Conservation (phyloP, 1,284 basidiomycete species). For the Ustilago nuda region DNA sequence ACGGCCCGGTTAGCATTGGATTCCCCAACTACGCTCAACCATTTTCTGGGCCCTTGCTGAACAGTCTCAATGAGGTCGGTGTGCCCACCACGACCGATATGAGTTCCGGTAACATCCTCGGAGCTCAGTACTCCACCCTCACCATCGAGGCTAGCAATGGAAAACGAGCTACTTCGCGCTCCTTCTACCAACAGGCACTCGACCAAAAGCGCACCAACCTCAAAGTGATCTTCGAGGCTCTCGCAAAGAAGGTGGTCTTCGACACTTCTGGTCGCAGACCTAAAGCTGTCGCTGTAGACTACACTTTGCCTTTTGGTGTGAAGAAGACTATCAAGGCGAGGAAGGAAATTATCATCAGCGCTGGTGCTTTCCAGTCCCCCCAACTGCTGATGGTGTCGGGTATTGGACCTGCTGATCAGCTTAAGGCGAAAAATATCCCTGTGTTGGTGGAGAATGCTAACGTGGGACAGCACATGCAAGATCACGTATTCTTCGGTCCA, state of each 20-base stretch:
- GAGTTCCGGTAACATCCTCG: constrained; percentile 62
- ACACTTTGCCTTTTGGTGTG: constrained; percentile 31
- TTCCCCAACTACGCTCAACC: constrained; percentile 58
- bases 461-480: constrained; percentile 62
- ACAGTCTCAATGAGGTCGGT: constrained; percentile 49
- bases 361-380: constrained; percentile 64
- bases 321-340: constrained; percentile 40
- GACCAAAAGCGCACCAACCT: constrained; percentile 55
- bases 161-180: constrained; percentile 49
- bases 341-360: constrained; percentile 64
- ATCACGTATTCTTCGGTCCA: constrained; percentile 59
- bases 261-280: constrained; percentile 69
- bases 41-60: constrained; percentile 47
- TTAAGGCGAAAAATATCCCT: constrained; percentile 39
- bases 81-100: constrained; percentile 49
- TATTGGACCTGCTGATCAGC: constrained; percentile 50
- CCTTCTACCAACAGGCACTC: constrained; percentile 44
- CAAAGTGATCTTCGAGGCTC: constrained; percentile 55
- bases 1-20: constrained; percentile 42
- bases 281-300: constrained; percentile 47
- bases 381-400: constrained; percentile 65
- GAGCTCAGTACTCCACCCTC: constrained; percentile 61
- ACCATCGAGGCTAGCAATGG: constrained; percentile 43
- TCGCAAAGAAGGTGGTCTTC: constrained; percentile 63
- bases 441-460: constrained; percentile 33